Percentiles rank a stretch among this genome's conserved stretches.
These are phyloP conservation scores for Termitomyces sp. DNA, from an alignment of 768 basidiomycete genomes.

Conservation along the genomic window DNA sequence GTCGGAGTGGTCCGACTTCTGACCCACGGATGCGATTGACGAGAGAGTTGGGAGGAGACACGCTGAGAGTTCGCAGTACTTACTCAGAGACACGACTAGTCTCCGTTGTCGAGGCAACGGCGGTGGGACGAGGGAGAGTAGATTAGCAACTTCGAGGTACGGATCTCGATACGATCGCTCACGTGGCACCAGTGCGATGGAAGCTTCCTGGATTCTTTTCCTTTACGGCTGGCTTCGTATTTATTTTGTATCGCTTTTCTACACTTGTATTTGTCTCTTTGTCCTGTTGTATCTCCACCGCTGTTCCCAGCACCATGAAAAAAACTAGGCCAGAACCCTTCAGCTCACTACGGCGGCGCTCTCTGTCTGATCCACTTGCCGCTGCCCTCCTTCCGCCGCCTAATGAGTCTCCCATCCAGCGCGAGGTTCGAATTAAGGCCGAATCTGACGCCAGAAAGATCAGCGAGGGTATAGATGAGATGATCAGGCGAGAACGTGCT, in stretches of 20 bases:
- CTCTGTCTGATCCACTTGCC: conserved; percentile 67
- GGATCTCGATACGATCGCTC: conserved; percentile 20
- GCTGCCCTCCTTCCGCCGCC: conserved; percentile 65
- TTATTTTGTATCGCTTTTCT: conserved; percentile 17
- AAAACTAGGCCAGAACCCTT: conserved; percentile 31
- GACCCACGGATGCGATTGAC: background rate
- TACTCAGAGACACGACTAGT: no score
- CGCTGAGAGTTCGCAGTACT: no score
- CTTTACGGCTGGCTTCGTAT: conserved; percentile 15
- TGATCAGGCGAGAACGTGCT: conserved; percentile 63
- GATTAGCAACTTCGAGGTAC: conserved; percentile 2
- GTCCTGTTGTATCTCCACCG: conserved; percentile 18
- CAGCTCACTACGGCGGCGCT: conserved; percentile 27
- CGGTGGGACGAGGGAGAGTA: background rate
- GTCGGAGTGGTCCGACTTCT: background rate
- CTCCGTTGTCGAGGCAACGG: background rate
- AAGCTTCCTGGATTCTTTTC: conserved; percentile 21
- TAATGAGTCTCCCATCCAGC: conserved; percentile 67
- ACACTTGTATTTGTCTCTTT: conserved; percentile 14
- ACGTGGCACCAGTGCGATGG: conserved; percentile 21
- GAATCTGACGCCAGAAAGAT: conserved; percentile 72
- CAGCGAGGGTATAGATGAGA: conserved; percentile 77
- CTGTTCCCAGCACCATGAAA: conserved; percentile 30
- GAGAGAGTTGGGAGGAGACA: background rate
- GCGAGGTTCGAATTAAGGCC: conserved; percentile 58